phyloP scores from a whole-genome alignment of 331 rosid species.

The Rhamnella rubrinervis region DNA sequence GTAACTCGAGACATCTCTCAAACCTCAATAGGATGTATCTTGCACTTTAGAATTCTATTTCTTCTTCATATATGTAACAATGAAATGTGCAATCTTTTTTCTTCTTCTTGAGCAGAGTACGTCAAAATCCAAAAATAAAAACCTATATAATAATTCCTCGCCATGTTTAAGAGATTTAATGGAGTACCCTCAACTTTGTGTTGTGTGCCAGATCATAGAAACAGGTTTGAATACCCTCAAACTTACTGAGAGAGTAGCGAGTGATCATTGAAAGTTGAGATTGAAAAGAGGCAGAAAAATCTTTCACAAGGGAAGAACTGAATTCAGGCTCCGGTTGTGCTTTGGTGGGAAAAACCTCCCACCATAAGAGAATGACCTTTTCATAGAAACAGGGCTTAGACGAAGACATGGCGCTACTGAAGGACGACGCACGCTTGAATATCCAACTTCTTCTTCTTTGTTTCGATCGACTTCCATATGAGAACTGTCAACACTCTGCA shows the following conservation, averaged over 20 bases:
- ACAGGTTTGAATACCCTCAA: background rate
- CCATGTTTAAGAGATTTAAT: no score
- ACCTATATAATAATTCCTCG: no score
- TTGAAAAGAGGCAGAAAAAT: background rate
- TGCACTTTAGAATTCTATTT: no score
- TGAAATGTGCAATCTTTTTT: no score
- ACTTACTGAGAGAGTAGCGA: background rate
- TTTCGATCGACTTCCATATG: background rate
- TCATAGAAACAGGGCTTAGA: conserved; percentile 34
- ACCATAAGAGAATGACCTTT: conserved; percentile 25
- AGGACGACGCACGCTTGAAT: background rate
- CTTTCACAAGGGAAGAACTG: conserved; percentile 8
- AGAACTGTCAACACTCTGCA: conserved; percentile 1
- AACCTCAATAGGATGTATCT: no score
- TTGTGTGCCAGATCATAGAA: background rate
- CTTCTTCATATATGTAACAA: no score
- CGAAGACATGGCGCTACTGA: conserved; percentile 24
- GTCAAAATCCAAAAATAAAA: no score
- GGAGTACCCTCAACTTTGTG: no score
- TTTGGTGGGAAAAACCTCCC: conserved; percentile 21
- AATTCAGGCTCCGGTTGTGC: conserved; percentile 16
- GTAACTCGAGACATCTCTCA: no score
- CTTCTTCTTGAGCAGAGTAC: no score
- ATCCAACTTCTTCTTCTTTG: background rate
- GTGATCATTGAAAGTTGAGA: background rate